Base-by-base conservation (phyloP, 2,329 filamentous ascomycete species). In the Leptographium lundbergii region DNA sequence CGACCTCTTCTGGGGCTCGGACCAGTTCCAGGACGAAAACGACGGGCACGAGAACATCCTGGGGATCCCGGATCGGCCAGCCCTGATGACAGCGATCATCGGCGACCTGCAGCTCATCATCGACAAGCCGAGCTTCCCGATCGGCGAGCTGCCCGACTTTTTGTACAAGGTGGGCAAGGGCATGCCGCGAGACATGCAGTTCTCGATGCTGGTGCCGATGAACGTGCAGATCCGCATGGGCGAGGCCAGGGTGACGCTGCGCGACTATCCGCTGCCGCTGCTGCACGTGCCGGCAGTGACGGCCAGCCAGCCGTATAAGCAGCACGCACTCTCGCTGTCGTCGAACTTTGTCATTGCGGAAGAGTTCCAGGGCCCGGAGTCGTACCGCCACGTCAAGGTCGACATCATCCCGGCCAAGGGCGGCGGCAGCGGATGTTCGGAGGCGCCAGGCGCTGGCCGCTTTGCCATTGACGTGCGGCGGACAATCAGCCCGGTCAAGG, bases 291-390 rank as follows among this genome's bases (percentile, higher is more conserved):
- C 95, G 0, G 81, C 86, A 0, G 81, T 96, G 62, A 87, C 89
- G 61, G 76, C 84, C 19, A 86, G 86, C 0, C 92, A 97, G 69
- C 89, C 91, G 1, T 81, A 87, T 6, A 83, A 88, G 59, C 72
- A 91, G 36, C 86, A 89, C n/a, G 87, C 91, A 56, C 82, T 95
- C 69, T 90, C 88, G 0, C 75, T 99, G 57, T 87, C 84, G 65
- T 88, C 91, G 1, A 89, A 99, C 67, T 96, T 99, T 69, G 91
- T 99, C 6, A 86, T 99, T 62, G 95, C 91, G 0, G 94, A 99
- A 72, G 95, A 99, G 69, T 96, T 86, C 66, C 82, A 91, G 61
- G 88, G 90, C 24, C 73, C 82, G 17, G 85, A 92, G 69, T 95
- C 91, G 3, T 88, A 86, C 2, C 82, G 92, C 42, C 82, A 88